Percentiles rank a stretch among this genome's conserved stretches.
Evolutionary conservation across 2,329 filamentous ascomycete genomes (phyloP).

Genomic region (Teratosphaeriaceae sp.): DNA sequence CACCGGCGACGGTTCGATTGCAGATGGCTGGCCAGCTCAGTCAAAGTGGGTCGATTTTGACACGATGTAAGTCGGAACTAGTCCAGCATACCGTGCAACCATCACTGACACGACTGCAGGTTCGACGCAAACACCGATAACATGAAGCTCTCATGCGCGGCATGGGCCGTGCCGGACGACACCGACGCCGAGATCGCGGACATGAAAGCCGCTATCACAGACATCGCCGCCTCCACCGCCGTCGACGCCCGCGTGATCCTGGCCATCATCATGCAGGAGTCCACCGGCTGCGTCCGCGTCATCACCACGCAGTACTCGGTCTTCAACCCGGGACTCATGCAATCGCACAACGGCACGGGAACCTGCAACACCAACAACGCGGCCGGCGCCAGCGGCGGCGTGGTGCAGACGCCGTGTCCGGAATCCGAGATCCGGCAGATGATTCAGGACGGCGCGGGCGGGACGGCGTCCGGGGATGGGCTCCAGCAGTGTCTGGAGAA

Average conservation of each 20-base stretch:
- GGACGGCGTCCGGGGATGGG: slow-evolving; percentile 38
- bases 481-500: slow-evolving; percentile 33
- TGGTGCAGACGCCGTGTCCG: slow-evolving; percentile 35
- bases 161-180: slow-evolving; percentile 31
- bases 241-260: slow-evolving; percentile 39
- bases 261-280: slow-evolving; percentile 41
- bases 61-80: slow-evolving; percentile 24
- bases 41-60: slow-evolving; percentile 32
- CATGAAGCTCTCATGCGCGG: slow-evolving; percentile 32
- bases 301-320: slow-evolving; percentile 36
- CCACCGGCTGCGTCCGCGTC: slow-evolving; percentile 41
- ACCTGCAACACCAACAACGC: slow-evolving; percentile 29
- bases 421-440: slow-evolving; percentile 32
- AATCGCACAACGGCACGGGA: slow-evolving; percentile 35
- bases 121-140: slow-evolving; percentile 28
- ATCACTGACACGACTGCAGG: no score
- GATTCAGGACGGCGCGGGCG: slow-evolving; percentile 39
- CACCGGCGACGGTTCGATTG: slow-evolving; percentile 29
- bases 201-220: slow-evolving; percentile 32
- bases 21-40: slow-evolving; percentile 32
- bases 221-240: slow-evolving; percentile 23
- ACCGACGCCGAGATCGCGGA: slow-evolving; percentile 31
- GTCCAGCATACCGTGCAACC: no score
- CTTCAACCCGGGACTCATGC: slow-evolving; percentile 40
- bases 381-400: slow-evolving; percentile 15